Evolutionary conservation across 1,284 basidiomycete genomes (phyloP), one percentile per base, ranked within the genome.

Genomic region (Ceratobasidium sp.): DNA sequence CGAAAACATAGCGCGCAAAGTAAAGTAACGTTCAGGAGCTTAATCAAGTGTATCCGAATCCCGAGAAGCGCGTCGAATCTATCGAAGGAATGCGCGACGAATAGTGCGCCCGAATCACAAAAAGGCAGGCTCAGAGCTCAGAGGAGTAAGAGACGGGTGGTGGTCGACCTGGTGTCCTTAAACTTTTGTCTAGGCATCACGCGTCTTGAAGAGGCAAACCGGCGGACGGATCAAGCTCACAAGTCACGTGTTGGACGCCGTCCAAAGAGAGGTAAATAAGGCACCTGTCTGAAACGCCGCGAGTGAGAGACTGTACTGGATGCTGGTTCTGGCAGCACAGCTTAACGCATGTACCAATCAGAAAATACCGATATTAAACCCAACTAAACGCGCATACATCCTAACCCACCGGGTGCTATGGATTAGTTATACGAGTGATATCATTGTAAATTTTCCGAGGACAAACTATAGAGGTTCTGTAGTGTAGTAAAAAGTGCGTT

Each of bases 121-220:
- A n/a, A 13, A 23, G 7, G 23, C 13, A 46, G 56, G 12, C 10
- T 33, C 61, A 60, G 23, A 3, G 20, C 42, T 42, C 58, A 23
- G 33, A 12, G 55, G 39, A 75, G 49, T 20, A 64, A 53, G 28
- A n/a, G 26, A 13, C 18, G 13, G 28, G 61, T 66, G 61, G 72
- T 75, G 72, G 72, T 75, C 46, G 26, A 33, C n/a, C 46, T 33
- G 42, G 20, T 55, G 44, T 53, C 20, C n/a, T 64, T 33, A 75
- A 53, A 64, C 33, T 23, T 66, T 49, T 64, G 72, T 55, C 28
- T 20, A 55, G 46, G 39, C 61, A 75, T 75, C 72, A 75, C 72
- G 72, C 72, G 72, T 75, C 72, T 55, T 75, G 72, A 66, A 64
- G 44, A 75, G 72, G 46, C 51, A 75, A 64, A 66, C 72, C 60